These are phyloP conservation scores for Macrolepiota albuminosa DNA, from an alignment of 768 basidiomycete genomes.

Conservation along the genomic window DNA sequence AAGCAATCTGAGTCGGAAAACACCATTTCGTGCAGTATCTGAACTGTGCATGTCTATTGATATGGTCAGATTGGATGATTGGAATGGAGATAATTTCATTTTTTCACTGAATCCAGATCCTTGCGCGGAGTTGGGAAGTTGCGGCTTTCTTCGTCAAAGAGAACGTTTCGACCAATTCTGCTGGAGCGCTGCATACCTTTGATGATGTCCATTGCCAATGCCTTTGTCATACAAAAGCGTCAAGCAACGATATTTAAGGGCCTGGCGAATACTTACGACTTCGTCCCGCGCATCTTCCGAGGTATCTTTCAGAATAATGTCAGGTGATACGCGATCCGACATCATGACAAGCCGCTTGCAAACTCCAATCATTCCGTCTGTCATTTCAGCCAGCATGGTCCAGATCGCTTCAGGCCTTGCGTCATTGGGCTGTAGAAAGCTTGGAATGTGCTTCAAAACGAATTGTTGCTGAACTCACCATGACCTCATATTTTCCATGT, in stretches of 20 bases:
- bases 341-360: neutral
- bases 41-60: neutral
- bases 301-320: neutral
- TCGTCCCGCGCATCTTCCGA: neutral
- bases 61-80: neutral
- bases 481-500: neutral
- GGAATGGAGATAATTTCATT: neutral
- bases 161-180: neutral
- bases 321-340: neutral
- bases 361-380: neutral
- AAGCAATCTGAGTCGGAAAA: conserved; percentile 13
- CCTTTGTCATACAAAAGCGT: neutral
- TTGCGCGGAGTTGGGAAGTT: conserved; percentile 6
- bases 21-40: conserved; percentile 7
- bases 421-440: neutral
- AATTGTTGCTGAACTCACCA: neutral
- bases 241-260: neutral
- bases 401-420: conserved; percentile 1
- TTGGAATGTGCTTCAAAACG: neutral
- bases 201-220: neutral
- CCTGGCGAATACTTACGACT: neutral
- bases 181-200: neutral
- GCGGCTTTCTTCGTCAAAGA: conserved; percentile 3
- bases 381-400: conserved; percentile 1
- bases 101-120: neutral